Evolutionary conservation across 1,284 basidiomycete species (phyloP), one percentile per base, ranked within the genome.

Genomic region (Neonothopanus nambi): DNA sequence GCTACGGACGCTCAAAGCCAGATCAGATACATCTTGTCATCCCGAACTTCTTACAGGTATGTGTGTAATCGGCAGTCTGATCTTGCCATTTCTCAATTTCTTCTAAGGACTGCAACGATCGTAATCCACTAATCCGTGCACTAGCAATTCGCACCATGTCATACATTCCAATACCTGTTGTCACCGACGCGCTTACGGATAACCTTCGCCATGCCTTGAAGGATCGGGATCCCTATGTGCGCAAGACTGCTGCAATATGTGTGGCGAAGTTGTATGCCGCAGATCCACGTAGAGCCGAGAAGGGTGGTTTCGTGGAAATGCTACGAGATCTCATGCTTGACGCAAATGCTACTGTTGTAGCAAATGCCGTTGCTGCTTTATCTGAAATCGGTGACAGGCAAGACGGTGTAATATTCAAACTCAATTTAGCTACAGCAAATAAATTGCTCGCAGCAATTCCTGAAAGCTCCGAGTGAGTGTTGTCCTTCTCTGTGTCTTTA

Each of bases 91-190:
- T 56, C 23, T 49, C 59, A 33, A 41, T 28, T 58, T 55, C 12
- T n/a, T 17, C 38, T n/a, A 95, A 33, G 91, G 95, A 97, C 68
- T 95, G 91, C 63, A 88, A 89, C 65, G 93, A 96, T 68, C 83
- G 89, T 44, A 95, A 96, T 66, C 94, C 94, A 9, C 84, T 96
- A 51, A 91, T 96, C 55, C 89, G 95, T 20, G 94, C 94, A 2
- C 78, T 97, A 35, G 93, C 95, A 21, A 93, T 97, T 64, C 87
- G 94, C 33, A 97, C 94, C 18, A 96, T 97, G 94, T 95, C 94
- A 18, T 96, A 95, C 67, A 96, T 97, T 62, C 89, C 91, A 37
- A 87, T 93, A 42, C 86, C 91, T 8, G 77, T 86, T 50, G 89
- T 95, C 53, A 85, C 85, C 15, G 84, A 91, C 52, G 83, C 90